Evolutionary conservation across 495 filamentous ascomycete species (phyloP).

Genomic region (Hypoxylon rickii): DNA sequence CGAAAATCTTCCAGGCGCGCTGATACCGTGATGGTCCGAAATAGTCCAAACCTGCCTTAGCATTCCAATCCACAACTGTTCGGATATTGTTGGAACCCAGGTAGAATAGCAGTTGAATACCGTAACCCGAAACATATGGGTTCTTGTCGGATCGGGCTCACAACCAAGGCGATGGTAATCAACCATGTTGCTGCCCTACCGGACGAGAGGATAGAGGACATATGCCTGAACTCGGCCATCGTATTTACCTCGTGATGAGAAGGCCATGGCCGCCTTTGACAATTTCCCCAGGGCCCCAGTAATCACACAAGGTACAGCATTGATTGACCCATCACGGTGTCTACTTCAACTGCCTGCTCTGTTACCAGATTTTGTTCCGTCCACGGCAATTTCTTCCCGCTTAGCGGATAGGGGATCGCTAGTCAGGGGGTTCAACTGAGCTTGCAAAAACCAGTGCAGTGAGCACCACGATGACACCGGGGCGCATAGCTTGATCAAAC

Average conservation of each 20-base stretch:
- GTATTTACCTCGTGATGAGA: constrained; percentile 2
- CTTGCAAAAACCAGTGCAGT: constrained; percentile 1
- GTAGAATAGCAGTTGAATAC: constrained; percentile 5
- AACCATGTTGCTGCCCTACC: constrained; percentile 30
- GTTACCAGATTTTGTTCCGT: neutral
- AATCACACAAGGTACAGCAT: constrained; percentile 2
- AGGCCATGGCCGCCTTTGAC: constrained; percentile 8
- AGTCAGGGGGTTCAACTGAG: constrained; percentile 4
- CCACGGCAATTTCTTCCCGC: neutral
- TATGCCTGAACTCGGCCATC: constrained; percentile 3
- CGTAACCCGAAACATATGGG: neutral
- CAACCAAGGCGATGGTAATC: constrained; percentile 5
- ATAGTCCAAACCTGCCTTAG: no score
- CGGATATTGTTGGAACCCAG: no score
- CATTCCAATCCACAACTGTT: no score
- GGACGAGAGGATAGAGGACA: constrained; percentile 23
- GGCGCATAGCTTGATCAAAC: no score
- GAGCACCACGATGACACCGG: no score
- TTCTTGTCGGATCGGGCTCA: constrained; percentile 18
- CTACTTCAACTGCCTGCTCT: constrained; percentile 6
- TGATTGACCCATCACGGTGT: constrained; percentile 5
- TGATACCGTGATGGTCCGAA: no score
- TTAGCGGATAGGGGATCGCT: neutral
- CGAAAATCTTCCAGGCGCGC: no score
- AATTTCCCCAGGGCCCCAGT: no score